phyloP scores from a whole-genome alignment of 192 early-diverging fungal genomes.

The Entomortierella chlamydospora region DNA sequence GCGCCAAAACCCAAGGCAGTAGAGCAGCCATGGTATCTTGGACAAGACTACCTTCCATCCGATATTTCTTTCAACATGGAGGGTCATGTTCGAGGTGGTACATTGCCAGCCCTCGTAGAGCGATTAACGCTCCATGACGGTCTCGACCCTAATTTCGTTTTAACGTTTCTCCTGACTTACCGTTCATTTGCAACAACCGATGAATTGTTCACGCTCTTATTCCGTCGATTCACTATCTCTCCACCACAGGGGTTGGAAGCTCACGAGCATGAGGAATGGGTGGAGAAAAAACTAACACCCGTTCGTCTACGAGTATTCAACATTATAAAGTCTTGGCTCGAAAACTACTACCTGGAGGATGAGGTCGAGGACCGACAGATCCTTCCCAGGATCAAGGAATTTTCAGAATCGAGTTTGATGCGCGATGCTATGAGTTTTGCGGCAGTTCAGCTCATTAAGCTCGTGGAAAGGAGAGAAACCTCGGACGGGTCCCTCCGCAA shows the following conservation, averaged over 20 bases:
- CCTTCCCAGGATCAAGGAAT: constrained; percentile 77
- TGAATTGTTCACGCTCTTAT: constrained; percentile 81
- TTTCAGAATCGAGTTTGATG: constrained; percentile 78
- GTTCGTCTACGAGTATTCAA: constrained; percentile 96
- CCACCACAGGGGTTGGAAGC: constrained; percentile 74
- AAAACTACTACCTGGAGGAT: constrained; percentile 86
- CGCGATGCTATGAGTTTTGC: constrained; percentile 76
- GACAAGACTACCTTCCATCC: constrained; percentile 77
- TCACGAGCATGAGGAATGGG: constrained; percentile 82
- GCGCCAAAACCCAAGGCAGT: constrained; percentile 27
- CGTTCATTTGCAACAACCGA: constrained; percentile 88
- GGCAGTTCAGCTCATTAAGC: constrained; percentile 75
- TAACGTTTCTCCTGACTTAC: constrained; percentile 94
- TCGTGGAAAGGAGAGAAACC: constrained; percentile 81
- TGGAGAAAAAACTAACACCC: constrained; percentile 86
- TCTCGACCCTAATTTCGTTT: constrained; percentile 83
- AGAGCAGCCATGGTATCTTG: constrained; percentile 81
- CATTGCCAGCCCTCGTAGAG: constrained; percentile 85
- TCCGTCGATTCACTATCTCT: constrained; percentile 80
- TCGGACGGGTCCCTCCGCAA: constrained; percentile 69
- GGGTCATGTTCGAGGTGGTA: constrained; percentile 91
- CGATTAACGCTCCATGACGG: constrained; percentile 92
- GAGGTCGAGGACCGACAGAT: constrained; percentile 76
- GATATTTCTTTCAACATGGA: constrained; percentile 90
- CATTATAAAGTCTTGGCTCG: constrained; percentile 96